Base-by-base conservation (phyloP, 140 eudicot genomes). In the Senecio squalidus region DNA sequence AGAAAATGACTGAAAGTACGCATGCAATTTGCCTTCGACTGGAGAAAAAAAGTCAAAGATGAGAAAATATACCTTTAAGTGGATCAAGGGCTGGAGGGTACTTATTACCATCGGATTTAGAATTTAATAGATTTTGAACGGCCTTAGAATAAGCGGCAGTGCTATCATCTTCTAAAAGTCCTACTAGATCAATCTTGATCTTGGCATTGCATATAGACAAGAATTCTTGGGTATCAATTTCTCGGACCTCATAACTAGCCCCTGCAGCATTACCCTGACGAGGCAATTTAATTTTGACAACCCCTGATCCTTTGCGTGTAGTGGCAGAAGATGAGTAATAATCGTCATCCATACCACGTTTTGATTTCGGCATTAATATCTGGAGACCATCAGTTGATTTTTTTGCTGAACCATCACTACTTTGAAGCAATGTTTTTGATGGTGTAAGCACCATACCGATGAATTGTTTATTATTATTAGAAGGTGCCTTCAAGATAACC, bases 61-160 rank as follows among this genome's bases (percentile, higher is more conserved):
- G 55, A 55, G 16, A 27, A 55, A 28, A 5, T 46, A 45, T 67
- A 93, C 99, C 99, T 83, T 59, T 88, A 41, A 82, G 66, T 28
- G 99, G 99, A 82, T 93, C 95, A 63, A 93, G 73, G 16, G 96
- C 94, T 38, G 89, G 94, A 73, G 99, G 99, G 44, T 87, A 88
- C 80, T 80, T 91, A 73, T 74, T 82, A 46, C 95, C 99, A 71
- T 80, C 72, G 60, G 85, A 59, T 71, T 93, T 93, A 26, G 60
- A 62, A 27, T 62, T 69, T 75, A 82, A 63, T 27, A 93, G 67
- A 57, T 61, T 83, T 52, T 88, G 87, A 31, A 88, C 85, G 7
- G 96, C 76, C 49, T 76, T 77, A 29, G 99, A 84, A 67, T 81
- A 93, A 41, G 95, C 99, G 4, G 82, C 89, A 71, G 71, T 69